Conservation (phyloP, 2,329 filamentous ascomycete genomes). For the Xylariales sp. region DNA sequence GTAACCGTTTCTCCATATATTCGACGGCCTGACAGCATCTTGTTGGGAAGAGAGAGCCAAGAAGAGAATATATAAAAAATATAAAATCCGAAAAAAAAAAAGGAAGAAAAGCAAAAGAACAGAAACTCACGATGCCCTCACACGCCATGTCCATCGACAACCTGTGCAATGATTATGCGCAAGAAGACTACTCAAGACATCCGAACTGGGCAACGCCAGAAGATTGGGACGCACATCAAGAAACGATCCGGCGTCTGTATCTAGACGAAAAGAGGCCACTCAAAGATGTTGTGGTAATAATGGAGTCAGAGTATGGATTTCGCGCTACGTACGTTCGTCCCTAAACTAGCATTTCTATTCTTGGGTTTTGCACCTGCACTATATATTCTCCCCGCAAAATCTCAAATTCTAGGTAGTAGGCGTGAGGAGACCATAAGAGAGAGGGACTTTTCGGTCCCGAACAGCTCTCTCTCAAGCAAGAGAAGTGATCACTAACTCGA, state of each 20-base stretch:
- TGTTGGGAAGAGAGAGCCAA: background rate
- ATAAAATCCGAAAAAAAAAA: no score
- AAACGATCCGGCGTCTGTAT: constrained; percentile 42
- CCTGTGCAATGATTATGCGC: constrained; percentile 38
- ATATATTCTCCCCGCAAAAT: constrained; percentile 29
- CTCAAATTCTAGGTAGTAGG: constrained; percentile 26
- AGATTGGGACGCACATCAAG: constrained; percentile 42
- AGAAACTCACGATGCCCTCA: constrained; percentile 38
- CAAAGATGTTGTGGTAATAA: constrained; percentile 43
- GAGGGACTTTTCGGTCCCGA: constrained; percentile 17
- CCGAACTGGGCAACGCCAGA: constrained; percentile 42
- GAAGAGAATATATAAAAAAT: no score
- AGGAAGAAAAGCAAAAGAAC: no score
- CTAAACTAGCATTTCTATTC: constrained; percentile 26
- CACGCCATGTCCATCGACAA: constrained; percentile 44
- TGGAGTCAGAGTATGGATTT: constrained; percentile 42
- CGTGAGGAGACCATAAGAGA: background rate
- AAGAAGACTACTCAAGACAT: constrained; percentile 37
- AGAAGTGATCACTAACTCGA: constrained; percentile 15
- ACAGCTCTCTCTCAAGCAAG: background rate
- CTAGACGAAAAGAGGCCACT: constrained; percentile 45
- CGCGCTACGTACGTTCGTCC: constrained; percentile 41
- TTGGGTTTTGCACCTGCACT: constrained; percentile 19
- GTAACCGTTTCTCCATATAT: background rate
- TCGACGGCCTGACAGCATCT: constrained; percentile 3